Percentiles rank a stretch among this genome's conserved stretches.
phyloP scores from a whole-genome alignment of 2,329 filamentous ascomycete genomes.

The Fusarium sp. region DNA sequence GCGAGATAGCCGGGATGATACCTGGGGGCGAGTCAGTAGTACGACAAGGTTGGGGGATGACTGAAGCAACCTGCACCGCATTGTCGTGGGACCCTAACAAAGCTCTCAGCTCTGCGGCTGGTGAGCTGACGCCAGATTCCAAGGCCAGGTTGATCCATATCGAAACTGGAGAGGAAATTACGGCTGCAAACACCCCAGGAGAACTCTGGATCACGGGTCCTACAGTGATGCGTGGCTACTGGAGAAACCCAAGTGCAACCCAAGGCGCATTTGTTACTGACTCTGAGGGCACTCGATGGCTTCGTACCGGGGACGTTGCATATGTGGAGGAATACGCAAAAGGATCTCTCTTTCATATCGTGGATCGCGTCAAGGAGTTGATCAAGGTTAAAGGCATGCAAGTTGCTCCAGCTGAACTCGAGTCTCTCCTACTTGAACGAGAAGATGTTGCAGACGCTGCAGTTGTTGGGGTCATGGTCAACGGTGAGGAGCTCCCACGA shows the following conservation, averaged over 20 bases:
- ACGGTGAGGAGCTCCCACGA: slow-evolving; percentile 68
- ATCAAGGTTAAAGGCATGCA: slow-evolving; percentile 71
- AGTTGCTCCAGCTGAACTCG: slow-evolving; percentile 65
- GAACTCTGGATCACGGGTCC: slow-evolving; percentile 80
- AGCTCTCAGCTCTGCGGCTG: slow-evolving; percentile 39
- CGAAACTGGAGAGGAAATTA: slow-evolving; percentile 62
- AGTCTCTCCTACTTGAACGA: slow-evolving; percentile 51
- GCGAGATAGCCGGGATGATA: slow-evolving; percentile 61
- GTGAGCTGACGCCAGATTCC: slow-evolving; percentile 51
- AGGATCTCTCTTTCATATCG: slow-evolving; percentile 68
- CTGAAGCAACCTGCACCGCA: slow-evolving; percentile 78
- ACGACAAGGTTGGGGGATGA: slow-evolving; percentile 88
- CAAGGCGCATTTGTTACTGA: slow-evolving; percentile 62
- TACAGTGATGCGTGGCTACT: slow-evolving; percentile 81
- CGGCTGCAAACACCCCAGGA: slow-evolving; percentile 63
- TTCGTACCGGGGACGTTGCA: slow-evolving; percentile 80
- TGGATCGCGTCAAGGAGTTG: slow-evolving; percentile 76
- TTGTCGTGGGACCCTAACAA: slow-evolving; percentile 75
- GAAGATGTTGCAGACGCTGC: slow-evolving; percentile 68
- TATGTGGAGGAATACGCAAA: slow-evolving; percentile 68
- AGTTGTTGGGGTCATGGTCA: slow-evolving; percentile 67
- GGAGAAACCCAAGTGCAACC: slow-evolving; percentile 75
- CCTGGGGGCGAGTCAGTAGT: slow-evolving; percentile 48
- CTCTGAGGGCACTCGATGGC: slow-evolving; percentile 66
- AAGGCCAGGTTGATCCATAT: slow-evolving; percentile 72